These are phyloP conservation scores for Lactarius hengduanensis DNA, from an alignment of 768 basidiomycete species.

Conservation along the genomic window DNA sequence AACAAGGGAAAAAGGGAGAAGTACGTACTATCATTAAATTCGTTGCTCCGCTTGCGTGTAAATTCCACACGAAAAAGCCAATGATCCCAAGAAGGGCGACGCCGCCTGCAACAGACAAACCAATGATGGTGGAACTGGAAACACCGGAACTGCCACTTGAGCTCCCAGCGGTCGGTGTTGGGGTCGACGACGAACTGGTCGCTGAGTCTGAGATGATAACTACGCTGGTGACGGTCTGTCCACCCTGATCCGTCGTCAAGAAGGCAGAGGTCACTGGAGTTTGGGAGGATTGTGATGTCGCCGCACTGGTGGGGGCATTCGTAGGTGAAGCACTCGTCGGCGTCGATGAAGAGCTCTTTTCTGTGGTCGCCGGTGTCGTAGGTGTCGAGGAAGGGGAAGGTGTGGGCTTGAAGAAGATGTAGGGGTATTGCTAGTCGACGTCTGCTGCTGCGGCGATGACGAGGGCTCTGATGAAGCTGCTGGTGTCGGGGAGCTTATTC, in stretches of 20 bases:
- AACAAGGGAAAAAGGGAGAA: constrained; percentile 8
- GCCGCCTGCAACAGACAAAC: constrained; percentile 79
- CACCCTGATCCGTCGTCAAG: constrained; percentile 35
- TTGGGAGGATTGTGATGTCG: constrained; percentile 17
- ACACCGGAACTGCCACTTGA: constrained; percentile 41
- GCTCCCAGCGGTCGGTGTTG: constrained; percentile 32
- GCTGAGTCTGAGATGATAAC: constrained; percentile 24
- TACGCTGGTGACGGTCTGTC: constrained; percentile 34
- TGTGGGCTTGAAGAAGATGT: constrained; percentile 16
- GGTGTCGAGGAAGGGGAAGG: constrained; percentile 27
- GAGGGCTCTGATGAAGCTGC: background rate
- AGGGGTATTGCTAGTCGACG: constrained; percentile 10
- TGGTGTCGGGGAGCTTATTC: background rate
- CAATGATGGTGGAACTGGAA: constrained; percentile 70
- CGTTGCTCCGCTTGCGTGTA: constrained; percentile 68
- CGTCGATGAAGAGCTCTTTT: constrained; percentile 13
- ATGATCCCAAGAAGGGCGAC: constrained; percentile 68
- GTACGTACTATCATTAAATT: constrained; percentile 74
- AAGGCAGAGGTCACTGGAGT: constrained; percentile 18
- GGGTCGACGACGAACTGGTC: constrained; percentile 19
- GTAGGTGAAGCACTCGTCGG: background rate
- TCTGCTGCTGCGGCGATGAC: background rate
- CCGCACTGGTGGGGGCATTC: background rate
- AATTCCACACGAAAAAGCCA: constrained; percentile 82
- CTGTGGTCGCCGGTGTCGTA: constrained; percentile 18